Conservation (phyloP, 202 grass and related monocot species). For the Musa balbisiana region DNA sequence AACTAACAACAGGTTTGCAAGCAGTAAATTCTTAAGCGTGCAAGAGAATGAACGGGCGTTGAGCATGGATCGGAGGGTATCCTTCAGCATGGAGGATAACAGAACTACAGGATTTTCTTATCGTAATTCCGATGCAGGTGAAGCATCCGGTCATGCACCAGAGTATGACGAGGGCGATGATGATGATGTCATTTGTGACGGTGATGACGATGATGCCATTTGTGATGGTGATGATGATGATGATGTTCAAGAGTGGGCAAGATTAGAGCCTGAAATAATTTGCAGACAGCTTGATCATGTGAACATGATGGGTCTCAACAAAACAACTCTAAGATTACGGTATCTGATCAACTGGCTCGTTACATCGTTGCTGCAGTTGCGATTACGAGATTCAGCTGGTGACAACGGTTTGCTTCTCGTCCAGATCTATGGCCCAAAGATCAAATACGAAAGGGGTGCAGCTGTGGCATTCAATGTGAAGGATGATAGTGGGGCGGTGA, state of each 20-base stretch:
- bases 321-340: conserved; percentile 75
- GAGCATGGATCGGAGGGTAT: conserved; percentile 73
- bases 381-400: conserved; percentile 65
- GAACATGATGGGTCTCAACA: conserved; percentile 89
- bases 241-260: conserved; percentile 48
- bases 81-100: conserved; percentile 69
- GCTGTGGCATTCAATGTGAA: conserved; percentile 98
- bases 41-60: conserved; percentile 54
- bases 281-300: conserved; percentile 95
- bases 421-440: conserved; percentile 93
- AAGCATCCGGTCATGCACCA: conserved; percentile 67
- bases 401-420: conserved; percentile 54
- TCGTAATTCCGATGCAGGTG: conserved; percentile 61
- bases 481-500: conserved; percentile 49
- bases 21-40: conserved; percentile 63
- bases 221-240: conserved; percentile 65
- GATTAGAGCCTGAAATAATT: conserved; percentile 78
- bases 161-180: conserved; percentile 28
- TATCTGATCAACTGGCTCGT: conserved; percentile 97
- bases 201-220: conserved; percentile 47
- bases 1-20: conserved; percentile 48
- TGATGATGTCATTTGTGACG: neutral
- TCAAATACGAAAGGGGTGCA: conserved; percentile 96
- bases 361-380: conserved; percentile 81
- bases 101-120: conserved; percentile 41